Base-by-base conservation (phyloP, 495 filamentous ascomycete species). In the Lophium mytilinum region DNA sequence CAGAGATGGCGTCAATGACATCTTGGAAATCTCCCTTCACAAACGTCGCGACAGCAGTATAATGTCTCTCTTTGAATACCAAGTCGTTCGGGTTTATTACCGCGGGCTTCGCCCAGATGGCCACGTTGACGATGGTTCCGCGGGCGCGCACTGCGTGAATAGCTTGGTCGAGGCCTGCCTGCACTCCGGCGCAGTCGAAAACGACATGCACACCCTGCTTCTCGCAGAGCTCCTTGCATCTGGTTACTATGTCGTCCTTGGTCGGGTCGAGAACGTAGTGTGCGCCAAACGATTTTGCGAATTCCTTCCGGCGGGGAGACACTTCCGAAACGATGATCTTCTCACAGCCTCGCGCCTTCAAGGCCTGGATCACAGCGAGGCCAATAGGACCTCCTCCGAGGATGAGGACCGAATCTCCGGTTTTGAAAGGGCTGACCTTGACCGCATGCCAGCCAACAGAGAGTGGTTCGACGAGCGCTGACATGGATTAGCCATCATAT, bases 371-470 rank as follows among this genome's bases (percentile, higher is more conserved):
- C 19, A 85, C 72, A 6, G 76, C 72, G n/a, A 86, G 70, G 6
- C 83, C 82, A 41, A 87, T 82, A 0, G 83, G 82, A 0, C 82
- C 83, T 3, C 76, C 81, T 17, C 83, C 83, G 9, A 84, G 63
- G 21, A 87, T 69, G 15, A 86, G 64, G 3, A 75, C 75, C 3
- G 71, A 71, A 50, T 80, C 72, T n/a, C 71, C 70, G 14, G 66
- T 55, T 52, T 82, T 75, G 61, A 82, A 73, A 0, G 76, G 72
- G 14, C 74, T 77, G 42, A 74, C 65, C 15, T 76, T 77, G 40
- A 86, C 77, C n/a, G 81, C 81, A 65, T 86, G 82, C 82, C 82
- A 86, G 52, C 75, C 83, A 4, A 86, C 83, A 9, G 80, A 70
- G 0, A 86, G 69, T 0, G 83, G 83, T 55, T 87, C 83, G 43